Percentiles rank a stretch among this genome's conserved stretches.
Conservation (phyloP, 1,284 basidiomycete species). For the Pseudozyma flocculosa region DNA sequence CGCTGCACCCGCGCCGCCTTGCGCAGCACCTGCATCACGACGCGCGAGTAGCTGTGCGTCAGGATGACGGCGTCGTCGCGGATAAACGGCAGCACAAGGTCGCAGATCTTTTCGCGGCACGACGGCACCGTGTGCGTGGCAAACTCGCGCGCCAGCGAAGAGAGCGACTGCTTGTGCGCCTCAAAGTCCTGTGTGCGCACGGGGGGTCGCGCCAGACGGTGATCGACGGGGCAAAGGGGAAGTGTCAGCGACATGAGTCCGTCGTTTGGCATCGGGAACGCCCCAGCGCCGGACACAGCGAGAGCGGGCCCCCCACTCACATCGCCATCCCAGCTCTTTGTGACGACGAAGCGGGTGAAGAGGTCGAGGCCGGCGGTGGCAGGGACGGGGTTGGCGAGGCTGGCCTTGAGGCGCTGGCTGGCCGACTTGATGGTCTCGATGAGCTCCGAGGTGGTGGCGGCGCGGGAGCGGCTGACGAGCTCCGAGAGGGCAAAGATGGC, state of each 20-base stretch:
- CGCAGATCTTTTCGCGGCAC: conserved; percentile 85
- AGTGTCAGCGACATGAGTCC: too few species aligned
- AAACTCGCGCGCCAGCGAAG: conserved; percentile 75
- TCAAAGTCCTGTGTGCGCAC: conserved; percentile 66
- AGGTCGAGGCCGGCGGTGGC: conserved; percentile 85
- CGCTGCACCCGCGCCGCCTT: conserved; percentile 69
- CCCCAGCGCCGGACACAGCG: too few species aligned
- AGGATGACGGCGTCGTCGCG: conserved; percentile 87
- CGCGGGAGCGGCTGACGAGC: conserved; percentile 73
- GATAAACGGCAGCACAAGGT: conserved; percentile 85
- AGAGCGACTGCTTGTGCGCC: conserved; percentile 76
- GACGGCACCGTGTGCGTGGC: conserved; percentile 61
- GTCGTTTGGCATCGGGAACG: too few species aligned
- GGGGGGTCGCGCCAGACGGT: too few species aligned
- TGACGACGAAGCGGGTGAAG: conserved; percentile 82
- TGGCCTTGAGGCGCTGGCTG: conserved; percentile 68
- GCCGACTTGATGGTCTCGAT: conserved; percentile 77
- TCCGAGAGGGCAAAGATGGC: conserved; percentile 80
- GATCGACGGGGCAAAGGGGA: too few species aligned
- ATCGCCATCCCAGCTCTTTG: conserved; percentile 77
- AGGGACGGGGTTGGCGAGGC: conserved; percentile 76
- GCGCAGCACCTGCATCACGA: conserved; percentile 89
- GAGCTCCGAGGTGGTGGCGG: conserved; percentile 87
- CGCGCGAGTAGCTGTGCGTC: conserved; percentile 92
- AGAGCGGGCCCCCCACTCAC: too few species aligned